phyloP scores from a whole-genome alignment of 768 basidiomycete species.

The Dioszegia crocea region DNA sequence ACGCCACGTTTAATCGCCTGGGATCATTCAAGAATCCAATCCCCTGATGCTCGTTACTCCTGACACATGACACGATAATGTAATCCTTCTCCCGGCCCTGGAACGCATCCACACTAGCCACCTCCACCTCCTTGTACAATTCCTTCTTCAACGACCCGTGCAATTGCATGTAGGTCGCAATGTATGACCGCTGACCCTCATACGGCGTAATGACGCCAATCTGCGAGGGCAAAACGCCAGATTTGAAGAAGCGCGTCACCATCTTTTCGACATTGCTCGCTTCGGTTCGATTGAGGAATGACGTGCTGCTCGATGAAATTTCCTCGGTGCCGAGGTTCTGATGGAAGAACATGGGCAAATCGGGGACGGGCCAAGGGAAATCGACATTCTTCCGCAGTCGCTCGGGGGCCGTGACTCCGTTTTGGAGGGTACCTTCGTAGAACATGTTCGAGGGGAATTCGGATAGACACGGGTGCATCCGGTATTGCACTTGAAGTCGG shows the following conservation, averaged over 20 bases:
- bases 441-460: slow-evolving; percentile 99
- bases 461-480: slow-evolving; percentile 98
- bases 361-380: slow-evolving; percentile 96
- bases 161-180: slow-evolving; percentile 99
- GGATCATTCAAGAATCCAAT: slow-evolving; percentile 99
- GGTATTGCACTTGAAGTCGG: slow-evolving; percentile 97
- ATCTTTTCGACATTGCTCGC: slow-evolving; percentile 99
- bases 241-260: slow-evolving; percentile 99
- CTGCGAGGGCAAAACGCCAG: slow-evolving; percentile 88
- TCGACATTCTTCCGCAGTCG: slow-evolving; percentile 95
- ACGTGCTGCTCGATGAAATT: slow-evolving; percentile 96
- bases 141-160: slow-evolving; percentile 99
- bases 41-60: slow-evolving; percentile 98
- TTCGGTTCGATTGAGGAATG: slow-evolving; percentile 96
- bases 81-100: slow-evolving; percentile 99
- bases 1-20: slow-evolving; percentile 87
- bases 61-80: slow-evolving; percentile 93
- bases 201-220: slow-evolving; percentile 99
- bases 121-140: slow-evolving; percentile 98
- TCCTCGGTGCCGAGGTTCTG: slow-evolving; percentile 99
- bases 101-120: slow-evolving; percentile 98
- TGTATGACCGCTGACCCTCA: slow-evolving; percentile 95
- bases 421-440: slow-evolving; percentile 97
- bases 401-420: slow-evolving; percentile 98
- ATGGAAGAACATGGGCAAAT: slow-evolving; percentile 99